Evolutionary conservation across 768 basidiomycete species (phyloP), one percentile per base, ranked within the genome.

Genomic region (Tubosaeta sp.): DNA sequence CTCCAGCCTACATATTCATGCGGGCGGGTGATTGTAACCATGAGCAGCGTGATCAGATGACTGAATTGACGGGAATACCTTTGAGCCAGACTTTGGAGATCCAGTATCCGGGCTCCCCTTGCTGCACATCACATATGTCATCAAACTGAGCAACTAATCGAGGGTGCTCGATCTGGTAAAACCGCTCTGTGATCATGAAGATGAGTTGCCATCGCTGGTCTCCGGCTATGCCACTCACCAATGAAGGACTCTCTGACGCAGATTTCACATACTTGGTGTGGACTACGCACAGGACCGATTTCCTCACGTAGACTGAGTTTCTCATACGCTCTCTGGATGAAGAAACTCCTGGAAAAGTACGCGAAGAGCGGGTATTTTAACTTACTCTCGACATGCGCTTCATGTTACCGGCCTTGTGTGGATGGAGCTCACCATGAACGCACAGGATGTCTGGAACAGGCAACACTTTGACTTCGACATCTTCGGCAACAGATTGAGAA

Each of bases 21-120:
- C 45, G 2, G 46, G 30, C n/a, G 18, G 36, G 31, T 49, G 27
- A 53, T 42, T 52, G 48, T 42, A 34, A 8, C 18, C 11, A 41
- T 63, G 34, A 59, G 47, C 51, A 52, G 49, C 25, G 35, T 31
- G 31, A 55, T 39, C 8, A 27, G 54, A 13, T 38, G 55, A 59
- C 52, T 5, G 43, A 52, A 52, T 44, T 25, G 21, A 39, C 8
- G 31, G 48, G 32, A 55, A 39, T 51, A 86, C 90, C 90, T 78
- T 77, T 86, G 4, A 87, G 65, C 91, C 91, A 93, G 6, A 69
- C 65, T 62, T 84, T 90, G 0, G 90, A 92, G 60, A 92, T 80
- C 84, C 85, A 89, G 63, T 76, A 84, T 7, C 79, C 78, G 14
- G 57, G 54, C 14, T 67, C 64, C 49, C 78, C 77, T 12, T 70